Conservation (phyloP, 2,329 filamentous ascomycete genomes). For the Pestalotiopsis sp. region DNA sequence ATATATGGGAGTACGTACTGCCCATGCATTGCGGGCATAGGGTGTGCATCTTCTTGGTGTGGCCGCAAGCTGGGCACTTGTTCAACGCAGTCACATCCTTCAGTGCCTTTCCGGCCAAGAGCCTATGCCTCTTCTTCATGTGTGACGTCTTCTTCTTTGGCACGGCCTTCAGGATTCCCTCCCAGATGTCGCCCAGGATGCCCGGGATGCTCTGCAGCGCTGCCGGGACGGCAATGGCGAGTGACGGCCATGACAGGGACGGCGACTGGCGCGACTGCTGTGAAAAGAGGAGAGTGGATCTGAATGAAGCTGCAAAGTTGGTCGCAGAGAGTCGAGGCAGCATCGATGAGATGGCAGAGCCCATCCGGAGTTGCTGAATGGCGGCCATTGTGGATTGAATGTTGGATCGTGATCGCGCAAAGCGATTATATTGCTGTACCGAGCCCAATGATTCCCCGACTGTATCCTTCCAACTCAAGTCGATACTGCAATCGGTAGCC, state of each 20-base stretch:
- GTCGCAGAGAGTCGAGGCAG: slow-evolving; percentile 56
- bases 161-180: slow-evolving; percentile 86
- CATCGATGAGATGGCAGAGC: slow-evolving; percentile 48
- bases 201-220: slow-evolving; percentile 66
- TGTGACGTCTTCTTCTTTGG: slow-evolving; percentile 99
- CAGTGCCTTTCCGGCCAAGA: slow-evolving; percentile 93
- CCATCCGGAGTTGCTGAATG: slow-evolving; percentile 39
- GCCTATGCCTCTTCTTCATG: slow-evolving; percentile 89
- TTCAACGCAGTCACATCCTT: slow-evolving; percentile 88
- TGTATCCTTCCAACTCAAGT: background rate
- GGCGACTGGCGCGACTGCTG: slow-evolving; percentile 37
- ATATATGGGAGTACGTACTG: slow-evolving; percentile 57
- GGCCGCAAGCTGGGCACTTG: slow-evolving; percentile 87
- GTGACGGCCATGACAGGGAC: slow-evolving; percentile 52
- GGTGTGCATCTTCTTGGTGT: slow-evolving; percentile 84
- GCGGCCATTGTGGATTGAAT: slow-evolving; percentile 45
- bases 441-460: background rate
- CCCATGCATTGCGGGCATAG: slow-evolving; percentile 85
- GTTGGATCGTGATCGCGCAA: background rate
- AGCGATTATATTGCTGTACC: background rate
- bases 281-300: slow-evolving; percentile 46
- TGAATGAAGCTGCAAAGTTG: slow-evolving; percentile 41
- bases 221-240: slow-evolving; percentile 62
- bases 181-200: slow-evolving; percentile 85
- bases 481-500: background rate